Conservation (phyloP, 805 yeast species). For the Priceomyces melissophilus region DNA sequence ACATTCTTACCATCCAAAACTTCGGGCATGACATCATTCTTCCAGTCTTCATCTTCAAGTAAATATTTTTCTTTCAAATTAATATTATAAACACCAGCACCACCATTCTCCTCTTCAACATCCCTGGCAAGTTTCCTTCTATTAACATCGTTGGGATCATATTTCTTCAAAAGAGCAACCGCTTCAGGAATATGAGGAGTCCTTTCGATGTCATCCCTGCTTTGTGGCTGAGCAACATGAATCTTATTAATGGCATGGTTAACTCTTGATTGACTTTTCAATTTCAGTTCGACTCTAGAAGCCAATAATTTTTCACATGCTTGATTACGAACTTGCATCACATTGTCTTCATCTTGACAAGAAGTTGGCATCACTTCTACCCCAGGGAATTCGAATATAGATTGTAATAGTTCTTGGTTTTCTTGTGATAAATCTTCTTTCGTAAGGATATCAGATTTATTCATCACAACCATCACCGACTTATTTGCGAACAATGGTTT, state of each 20-base stretch:
- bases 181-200: slow-evolving; percentile 80
- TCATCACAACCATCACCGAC: slow-evolving; percentile 91
- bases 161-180: slow-evolving; percentile 56
- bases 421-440: slow-evolving; percentile 80
- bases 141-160: slow-evolving; percentile 76
- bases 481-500: slow-evolving; percentile 97
- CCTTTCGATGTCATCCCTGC: slow-evolving; percentile 83
- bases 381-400: slow-evolving; percentile 65
- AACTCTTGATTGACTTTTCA: slow-evolving; percentile 88
- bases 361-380: slow-evolving; percentile 93
- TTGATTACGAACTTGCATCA: slow-evolving; percentile 92
- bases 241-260: slow-evolving; percentile 88
- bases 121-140: slow-evolving; percentile 82
- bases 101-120: slow-evolving; percentile 92
- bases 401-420: slow-evolving; percentile 65
- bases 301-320: slow-evolving; percentile 97
- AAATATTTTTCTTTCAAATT: slow-evolving; percentile 89
- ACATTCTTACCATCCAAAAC: slow-evolving; percentile 93
- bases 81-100: slow-evolving; percentile 96
- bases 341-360: slow-evolving; percentile 90
- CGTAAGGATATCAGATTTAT: slow-evolving; percentile 87
- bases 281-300: slow-evolving; percentile 93
- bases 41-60: slow-evolving; percentile 96
- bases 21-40: slow-evolving; percentile 96
- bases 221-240: slow-evolving; percentile 87